Conservation (phyloP, 345 rosid genomes). For the Eucalyptus curtisii region DNA sequence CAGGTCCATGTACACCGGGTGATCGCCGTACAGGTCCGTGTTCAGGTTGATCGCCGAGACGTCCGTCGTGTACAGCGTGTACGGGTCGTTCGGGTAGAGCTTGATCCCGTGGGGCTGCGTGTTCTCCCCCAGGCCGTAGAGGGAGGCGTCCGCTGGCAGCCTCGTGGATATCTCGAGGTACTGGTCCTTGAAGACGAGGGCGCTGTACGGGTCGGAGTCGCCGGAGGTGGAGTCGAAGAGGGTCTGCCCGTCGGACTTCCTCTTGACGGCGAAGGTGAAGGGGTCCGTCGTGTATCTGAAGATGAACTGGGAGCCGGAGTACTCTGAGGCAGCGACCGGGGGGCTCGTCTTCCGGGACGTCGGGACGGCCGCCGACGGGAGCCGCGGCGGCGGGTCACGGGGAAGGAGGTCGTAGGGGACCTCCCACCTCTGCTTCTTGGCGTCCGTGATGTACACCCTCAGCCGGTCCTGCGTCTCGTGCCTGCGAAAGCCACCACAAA, state of each 20-base stretch:
- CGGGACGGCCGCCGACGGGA: slow-evolving; percentile 23
- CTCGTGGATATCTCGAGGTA: slow-evolving; percentile 90
- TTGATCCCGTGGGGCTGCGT: slow-evolving; percentile 93
- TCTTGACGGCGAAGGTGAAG: slow-evolving; percentile 75
- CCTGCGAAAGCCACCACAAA: slow-evolving; percentile 15
- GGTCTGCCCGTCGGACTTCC: slow-evolving; percentile 64
- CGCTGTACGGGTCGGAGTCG: slow-evolving; percentile 34
- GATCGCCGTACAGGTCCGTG: slow-evolving; percentile 84
- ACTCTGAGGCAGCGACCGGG: slow-evolving; percentile 32
- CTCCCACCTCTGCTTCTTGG: slow-evolving; percentile 84
- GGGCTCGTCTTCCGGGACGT: slow-evolving; percentile 26
- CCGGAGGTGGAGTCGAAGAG: slow-evolving; percentile 68
- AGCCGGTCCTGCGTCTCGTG: slow-evolving; percentile 73
- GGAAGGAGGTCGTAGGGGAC: slow-evolving; percentile 87
- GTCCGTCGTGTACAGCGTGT: slow-evolving; percentile 83
- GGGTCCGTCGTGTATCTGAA: slow-evolving; percentile 69
- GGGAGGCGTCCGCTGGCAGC: slow-evolving; percentile 70
- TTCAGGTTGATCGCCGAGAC: slow-evolving; percentile 77
- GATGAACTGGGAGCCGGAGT: slow-evolving; percentile 49
- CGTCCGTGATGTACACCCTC: slow-evolving; percentile 85
- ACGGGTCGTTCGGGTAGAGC: slow-evolving; percentile 82
- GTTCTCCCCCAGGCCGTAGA: slow-evolving; percentile 91
- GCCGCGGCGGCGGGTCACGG: slow-evolving; percentile 50
- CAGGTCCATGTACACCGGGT: slow-evolving; percentile 95
- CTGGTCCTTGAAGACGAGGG: slow-evolving; percentile 87